Conservation (phyloP, 768 basidiomycete genomes). For the Strobilomyces confusus region DNA sequence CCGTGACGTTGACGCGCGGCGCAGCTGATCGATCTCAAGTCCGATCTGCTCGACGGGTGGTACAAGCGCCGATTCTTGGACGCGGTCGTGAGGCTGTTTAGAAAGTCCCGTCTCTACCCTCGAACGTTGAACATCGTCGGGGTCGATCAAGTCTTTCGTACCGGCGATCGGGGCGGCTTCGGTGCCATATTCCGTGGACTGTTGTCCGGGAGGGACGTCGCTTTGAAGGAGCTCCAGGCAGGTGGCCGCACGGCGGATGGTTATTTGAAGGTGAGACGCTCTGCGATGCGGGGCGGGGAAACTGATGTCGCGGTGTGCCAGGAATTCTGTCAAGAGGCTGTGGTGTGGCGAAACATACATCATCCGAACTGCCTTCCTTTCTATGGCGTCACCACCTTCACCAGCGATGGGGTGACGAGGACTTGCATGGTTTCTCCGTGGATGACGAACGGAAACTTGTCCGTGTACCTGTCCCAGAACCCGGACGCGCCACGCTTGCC, state of each 20-base stretch:
- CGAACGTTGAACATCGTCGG: constrained; percentile 21
- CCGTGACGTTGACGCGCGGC: not conserved
- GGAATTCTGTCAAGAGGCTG: constrained; percentile 29
- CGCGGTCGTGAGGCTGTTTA: constrained; percentile 27
- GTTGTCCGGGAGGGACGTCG: constrained; percentile 26
- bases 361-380: constrained; percentile 30
- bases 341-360: constrained; percentile 30
- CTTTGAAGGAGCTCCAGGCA: constrained; percentile 28
- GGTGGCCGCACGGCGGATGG: constrained; percentile 17
- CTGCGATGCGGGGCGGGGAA: not conserved
- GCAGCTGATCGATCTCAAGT: constrained; percentile 26
- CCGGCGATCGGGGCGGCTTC: constrained; percentile 27
- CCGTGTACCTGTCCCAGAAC: constrained; percentile 27
- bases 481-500: constrained; percentile 26
- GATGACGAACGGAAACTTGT: constrained; percentile 29
- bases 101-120: constrained; percentile 28
- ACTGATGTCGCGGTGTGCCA: constrained; percentile 11
- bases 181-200: constrained; percentile 31
- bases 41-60: constrained; percentile 19
- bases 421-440: constrained; percentile 25
- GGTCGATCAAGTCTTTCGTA: constrained; percentile 9
- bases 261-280: constrained; percentile 25
- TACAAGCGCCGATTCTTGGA: constrained; percentile 29
- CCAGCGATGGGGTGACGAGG: constrained; percentile 8
- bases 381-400: constrained; percentile 22